A percentile compares a stretch with the other conserved stretches of the same genome.
These are phyloP conservation scores for Spergularia azorica DNA, from an alignment of 179 eudicot species.

Conservation along the genomic window DNA sequence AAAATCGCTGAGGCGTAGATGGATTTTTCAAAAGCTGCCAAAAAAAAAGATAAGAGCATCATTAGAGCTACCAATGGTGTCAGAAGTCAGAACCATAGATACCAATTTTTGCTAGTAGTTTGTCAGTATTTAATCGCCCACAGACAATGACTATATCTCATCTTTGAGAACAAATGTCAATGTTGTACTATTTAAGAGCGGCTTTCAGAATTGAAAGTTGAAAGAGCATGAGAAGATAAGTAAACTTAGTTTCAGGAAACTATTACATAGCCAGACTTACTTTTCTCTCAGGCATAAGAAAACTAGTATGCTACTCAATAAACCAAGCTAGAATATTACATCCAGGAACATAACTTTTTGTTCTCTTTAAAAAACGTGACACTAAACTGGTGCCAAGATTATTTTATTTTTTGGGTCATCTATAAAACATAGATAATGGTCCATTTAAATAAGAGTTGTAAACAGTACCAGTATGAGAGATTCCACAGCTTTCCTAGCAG, in stretches of 20 bases:
- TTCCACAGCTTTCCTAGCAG: conserved; percentile 80
- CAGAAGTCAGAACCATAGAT: not conserved
- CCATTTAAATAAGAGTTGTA: not conserved
- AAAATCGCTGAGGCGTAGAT: conserved; percentile 88
- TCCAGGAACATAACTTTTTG: not conserved
- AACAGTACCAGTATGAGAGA: conserved; percentile 66
- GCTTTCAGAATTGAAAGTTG: not conserved
- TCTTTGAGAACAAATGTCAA: not conserved
- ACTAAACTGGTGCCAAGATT: too few relatives aligned
- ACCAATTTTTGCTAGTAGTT: not conserved
- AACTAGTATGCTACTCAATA: too few relatives aligned
- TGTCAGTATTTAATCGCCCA: not conserved
- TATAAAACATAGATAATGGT: not conserved
- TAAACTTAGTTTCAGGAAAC: not conserved
- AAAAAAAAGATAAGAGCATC: conserved; percentile 21
- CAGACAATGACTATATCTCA: not conserved
- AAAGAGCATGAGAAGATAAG: not conserved
- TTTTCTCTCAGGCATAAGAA: too few relatives aligned
- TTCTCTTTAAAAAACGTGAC: not conserved
- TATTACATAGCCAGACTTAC: too few relatives aligned
- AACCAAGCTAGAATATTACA: not conserved
- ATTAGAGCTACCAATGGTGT: not conserved
- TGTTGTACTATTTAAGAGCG: not conserved
- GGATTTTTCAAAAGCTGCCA: conserved; percentile 95
- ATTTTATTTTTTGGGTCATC: not conserved